Percentiles rank a stretch among this genome's conserved stretches.
These are phyloP conservation scores for Apiotrichum sp. DNA, from an alignment of 1,284 basidiomycete species.

Conservation along the genomic window DNA sequence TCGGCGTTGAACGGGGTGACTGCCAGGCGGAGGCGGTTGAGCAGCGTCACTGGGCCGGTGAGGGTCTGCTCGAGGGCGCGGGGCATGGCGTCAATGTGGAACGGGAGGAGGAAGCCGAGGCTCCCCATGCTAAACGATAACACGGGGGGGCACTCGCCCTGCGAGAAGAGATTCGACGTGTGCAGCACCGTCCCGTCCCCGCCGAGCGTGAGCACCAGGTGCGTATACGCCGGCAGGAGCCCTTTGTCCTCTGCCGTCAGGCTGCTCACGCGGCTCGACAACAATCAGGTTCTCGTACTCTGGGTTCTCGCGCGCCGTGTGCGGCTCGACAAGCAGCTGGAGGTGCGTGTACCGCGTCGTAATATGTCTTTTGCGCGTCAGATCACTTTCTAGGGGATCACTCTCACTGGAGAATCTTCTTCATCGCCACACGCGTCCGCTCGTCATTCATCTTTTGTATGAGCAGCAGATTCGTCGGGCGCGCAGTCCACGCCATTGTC, in stretches of 20 bases:
- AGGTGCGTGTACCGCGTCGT: constrained; percentile 26
- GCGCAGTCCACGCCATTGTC: constrained; percentile 30
- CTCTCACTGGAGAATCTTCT: constrained; percentile 43
- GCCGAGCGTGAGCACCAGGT: constrained; percentile 84
- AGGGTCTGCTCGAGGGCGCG: constrained; percentile 69
- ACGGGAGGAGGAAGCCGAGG: constrained; percentile 87
- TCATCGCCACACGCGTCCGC: constrained; percentile 46
- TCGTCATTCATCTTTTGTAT: constrained; percentile 51
- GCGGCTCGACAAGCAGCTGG: constrained; percentile 35
- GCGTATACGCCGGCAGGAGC: constrained; percentile 48
- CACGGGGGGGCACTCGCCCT: constrained; percentile 83
- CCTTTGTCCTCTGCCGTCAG: constrained; percentile 18
- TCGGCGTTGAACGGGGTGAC: constrained; percentile 66
- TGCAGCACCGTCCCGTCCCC: constrained; percentile 95
- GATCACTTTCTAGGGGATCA: neutral
- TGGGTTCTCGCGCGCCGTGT: constrained; percentile 36
- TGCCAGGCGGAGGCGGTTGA: constrained; percentile 78
- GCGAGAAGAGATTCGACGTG: constrained; percentile 82
- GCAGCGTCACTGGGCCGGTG: constrained; percentile 51
- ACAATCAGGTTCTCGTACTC: constrained; percentile 31
- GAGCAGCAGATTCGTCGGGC: constrained; percentile 48
- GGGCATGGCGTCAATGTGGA: constrained; percentile 55
- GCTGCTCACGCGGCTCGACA: constrained; percentile 17
- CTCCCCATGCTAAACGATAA: constrained; percentile 95
- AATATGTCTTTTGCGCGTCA: constrained; percentile 23